These are phyloP conservation scores for Microstegium vimineum DNA, from an alignment of 176 grass and related monocot genomes.

Conservation along the genomic window DNA sequence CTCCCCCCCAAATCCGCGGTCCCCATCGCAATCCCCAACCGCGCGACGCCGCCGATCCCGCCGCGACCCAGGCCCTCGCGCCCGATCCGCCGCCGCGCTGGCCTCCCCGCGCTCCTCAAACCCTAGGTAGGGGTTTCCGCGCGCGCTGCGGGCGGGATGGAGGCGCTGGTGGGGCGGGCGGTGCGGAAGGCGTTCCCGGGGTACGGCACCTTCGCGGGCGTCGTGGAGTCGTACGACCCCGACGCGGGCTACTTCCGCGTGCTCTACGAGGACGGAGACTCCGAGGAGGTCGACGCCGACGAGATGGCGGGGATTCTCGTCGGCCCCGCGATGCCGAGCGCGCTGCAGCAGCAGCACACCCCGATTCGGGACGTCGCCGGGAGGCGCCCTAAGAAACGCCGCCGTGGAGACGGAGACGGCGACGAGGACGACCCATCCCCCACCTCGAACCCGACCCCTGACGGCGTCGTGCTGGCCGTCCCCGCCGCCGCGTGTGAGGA, in stretches of 20 bases:
- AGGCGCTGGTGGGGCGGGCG: constrained; percentile 65
- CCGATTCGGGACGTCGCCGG: neutral
- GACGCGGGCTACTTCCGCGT: constrained; percentile 72
- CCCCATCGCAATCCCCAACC: neutral
- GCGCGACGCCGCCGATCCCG: constrained; percentile 24
- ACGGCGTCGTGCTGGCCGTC: constrained; percentile 12
- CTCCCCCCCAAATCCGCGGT: neutral
- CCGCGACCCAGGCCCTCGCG: neutral
- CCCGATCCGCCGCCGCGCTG: constrained; percentile 29
- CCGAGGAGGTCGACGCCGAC: constrained; percentile 71
- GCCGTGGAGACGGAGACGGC: constrained; percentile 2
- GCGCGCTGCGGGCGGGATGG: constrained; percentile 12
- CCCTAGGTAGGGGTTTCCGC: constrained; percentile 43
- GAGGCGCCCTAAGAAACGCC: constrained; percentile 53
- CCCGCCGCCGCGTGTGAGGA: neutral
- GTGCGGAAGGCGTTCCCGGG: constrained; percentile 77
- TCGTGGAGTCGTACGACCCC: constrained; percentile 75
- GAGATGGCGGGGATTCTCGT: constrained; percentile 72
- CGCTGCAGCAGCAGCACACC: constrained; percentile 9
- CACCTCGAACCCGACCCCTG: neutral
- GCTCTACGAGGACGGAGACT: constrained; percentile 85
- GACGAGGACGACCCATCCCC: neutral
- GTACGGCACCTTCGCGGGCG: constrained; percentile 51
- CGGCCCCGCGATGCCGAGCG: constrained; percentile 28
- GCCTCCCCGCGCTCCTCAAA: constrained; percentile 17